Evolutionary conservation across 179 eudicot species (phyloP).

Genomic region (Gypsophila paniculata): DNA sequence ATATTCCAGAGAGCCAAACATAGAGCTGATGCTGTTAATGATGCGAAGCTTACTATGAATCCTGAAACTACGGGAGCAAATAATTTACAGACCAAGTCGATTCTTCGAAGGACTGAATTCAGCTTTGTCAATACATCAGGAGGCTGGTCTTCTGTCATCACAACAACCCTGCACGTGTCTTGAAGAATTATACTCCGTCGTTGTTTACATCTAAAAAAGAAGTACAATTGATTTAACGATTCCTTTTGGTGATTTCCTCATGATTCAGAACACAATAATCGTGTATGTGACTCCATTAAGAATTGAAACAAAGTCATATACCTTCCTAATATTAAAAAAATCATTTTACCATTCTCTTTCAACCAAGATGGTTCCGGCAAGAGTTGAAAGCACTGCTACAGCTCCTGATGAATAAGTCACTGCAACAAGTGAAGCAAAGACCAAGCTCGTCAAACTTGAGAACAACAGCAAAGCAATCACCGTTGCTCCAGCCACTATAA

Average conservation of each 20-base stretch:
- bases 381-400: conserved; percentile 76
- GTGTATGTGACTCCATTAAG: background rate
- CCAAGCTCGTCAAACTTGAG: conserved; percentile 36
- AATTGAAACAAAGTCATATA: background rate
- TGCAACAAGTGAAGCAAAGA: conserved; percentile 48
- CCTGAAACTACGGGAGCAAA: conserved; percentile 80
- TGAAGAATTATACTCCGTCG: no score
- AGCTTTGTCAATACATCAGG: conserved; percentile 47
- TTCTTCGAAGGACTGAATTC: conserved; percentile 78
- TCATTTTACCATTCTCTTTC: conserved; percentile 86
- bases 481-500: conserved; percentile 72
- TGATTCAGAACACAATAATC: no score
- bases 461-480: conserved; percentile 44
- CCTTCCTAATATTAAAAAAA: background rate
- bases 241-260: no score
- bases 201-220: no score
- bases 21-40: conserved; percentile 66
- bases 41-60: conserved; percentile 72
- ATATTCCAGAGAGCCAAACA: conserved; percentile 62
- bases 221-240: no score
- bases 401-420: conserved; percentile 73
- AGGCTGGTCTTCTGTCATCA: conserved; percentile 77
- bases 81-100: conserved; percentile 73
- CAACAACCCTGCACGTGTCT: conserved; percentile 63
- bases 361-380: conserved; percentile 88